Percentiles rank a stretch among this genome's conserved stretches.
Evolutionary conservation across 2,329 filamentous ascomycete genomes (phyloP).

Genomic region (Tolypocladium capitatum): DNA sequence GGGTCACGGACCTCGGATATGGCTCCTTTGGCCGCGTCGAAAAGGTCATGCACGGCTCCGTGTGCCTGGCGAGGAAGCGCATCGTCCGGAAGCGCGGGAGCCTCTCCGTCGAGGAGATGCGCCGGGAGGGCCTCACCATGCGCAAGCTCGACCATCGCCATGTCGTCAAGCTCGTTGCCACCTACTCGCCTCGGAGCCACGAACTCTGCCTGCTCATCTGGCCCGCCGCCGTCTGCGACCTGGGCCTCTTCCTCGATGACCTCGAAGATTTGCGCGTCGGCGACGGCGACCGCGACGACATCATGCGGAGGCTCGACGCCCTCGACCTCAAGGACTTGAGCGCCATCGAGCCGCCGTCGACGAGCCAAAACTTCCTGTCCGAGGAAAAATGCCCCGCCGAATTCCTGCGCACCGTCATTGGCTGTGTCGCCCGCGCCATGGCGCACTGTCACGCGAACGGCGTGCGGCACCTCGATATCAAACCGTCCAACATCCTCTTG

Average conservation of each 20-base stretch:
- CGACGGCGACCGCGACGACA: slow-evolving; percentile 26
- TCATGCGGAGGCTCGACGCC: slow-evolving; percentile 21
- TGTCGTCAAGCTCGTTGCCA: slow-evolving; percentile 32
- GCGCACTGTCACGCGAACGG: slow-evolving; percentile 27
- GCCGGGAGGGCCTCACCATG: slow-evolving; percentile 33
- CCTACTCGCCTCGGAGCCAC: slow-evolving; percentile 26
- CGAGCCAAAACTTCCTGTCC: slow-evolving; percentile 9
- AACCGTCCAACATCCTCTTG: slow-evolving; percentile 34
- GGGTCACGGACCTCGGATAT: slow-evolving; percentile 24
- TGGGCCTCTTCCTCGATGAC: slow-evolving; percentile 28
- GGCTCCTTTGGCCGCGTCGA: slow-evolving; percentile 31
- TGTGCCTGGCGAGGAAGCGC: slow-evolving; percentile 32
- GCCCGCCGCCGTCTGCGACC: slow-evolving; percentile 33
- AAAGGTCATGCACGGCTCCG: slow-evolving; percentile 25
- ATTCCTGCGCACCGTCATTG: slow-evolving; percentile 28
- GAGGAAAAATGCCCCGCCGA: slow-evolving; percentile 21
- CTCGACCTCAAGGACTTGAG: slow-evolving; percentile 24
- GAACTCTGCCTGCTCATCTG: slow-evolving; percentile 32
- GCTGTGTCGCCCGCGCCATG: slow-evolving; percentile 30
- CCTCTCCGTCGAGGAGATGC: slow-evolving; percentile 25
- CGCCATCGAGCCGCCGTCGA: slow-evolving; percentile 17
- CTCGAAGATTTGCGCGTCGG: slow-evolving; percentile 25
- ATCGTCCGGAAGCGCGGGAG: slow-evolving; percentile 20
- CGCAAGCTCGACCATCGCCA: slow-evolving; percentile 32
- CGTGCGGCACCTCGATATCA: slow-evolving; percentile 33